Conservation (phyloP, 2,329 filamentous ascomycete species). For the Diaporthe ampelina region DNA sequence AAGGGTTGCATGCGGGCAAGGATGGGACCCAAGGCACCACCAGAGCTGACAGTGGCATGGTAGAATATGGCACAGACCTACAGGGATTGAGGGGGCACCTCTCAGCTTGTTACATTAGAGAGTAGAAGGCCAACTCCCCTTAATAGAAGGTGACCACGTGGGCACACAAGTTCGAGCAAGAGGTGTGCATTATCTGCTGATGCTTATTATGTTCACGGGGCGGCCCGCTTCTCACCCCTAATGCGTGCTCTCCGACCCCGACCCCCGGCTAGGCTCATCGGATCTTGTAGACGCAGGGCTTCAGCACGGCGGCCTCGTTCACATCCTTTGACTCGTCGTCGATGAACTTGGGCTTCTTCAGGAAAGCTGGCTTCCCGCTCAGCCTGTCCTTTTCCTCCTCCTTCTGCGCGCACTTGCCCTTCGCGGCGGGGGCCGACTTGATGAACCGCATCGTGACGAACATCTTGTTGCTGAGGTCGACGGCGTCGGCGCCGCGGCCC, state of each 20-base stretch:
- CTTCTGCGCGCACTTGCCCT: slow-evolving; percentile 79
- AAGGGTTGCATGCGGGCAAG: slow-evolving; percentile 26
- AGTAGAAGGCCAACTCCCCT: background rate
- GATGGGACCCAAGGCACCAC: slow-evolving; percentile 17
- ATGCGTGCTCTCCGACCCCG: background rate
- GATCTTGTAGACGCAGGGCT: slow-evolving; percentile 97
- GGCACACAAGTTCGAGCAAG: background rate
- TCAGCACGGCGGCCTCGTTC: slow-evolving; percentile 78
- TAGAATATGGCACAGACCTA: slow-evolving; percentile 13
- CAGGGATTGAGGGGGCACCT: background rate
- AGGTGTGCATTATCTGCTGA: background rate
- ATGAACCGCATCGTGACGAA: slow-evolving; percentile 97
- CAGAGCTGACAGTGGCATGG: slow-evolving; percentile 3
- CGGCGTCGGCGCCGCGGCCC: slow-evolving; percentile 68
- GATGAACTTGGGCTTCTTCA: slow-evolving; percentile 68
- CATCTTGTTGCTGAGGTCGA: slow-evolving; percentile 95
- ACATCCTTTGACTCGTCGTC: slow-evolving; percentile 72
- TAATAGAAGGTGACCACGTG: slow-evolving; percentile 33
- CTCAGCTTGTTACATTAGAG: slow-evolving; percentile 22
- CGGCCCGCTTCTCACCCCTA: background rate
- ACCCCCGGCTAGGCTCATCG: slow-evolving; percentile 62
- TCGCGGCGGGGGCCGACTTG: slow-evolving; percentile 81
- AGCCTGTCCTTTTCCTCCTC: slow-evolving; percentile 62
- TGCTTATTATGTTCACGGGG: background rate
- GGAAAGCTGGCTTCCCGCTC: slow-evolving; percentile 42